phyloP scores from a whole-genome alignment of 2,329 filamentous ascomycete species.

The Calonectria ilicicola region DNA sequence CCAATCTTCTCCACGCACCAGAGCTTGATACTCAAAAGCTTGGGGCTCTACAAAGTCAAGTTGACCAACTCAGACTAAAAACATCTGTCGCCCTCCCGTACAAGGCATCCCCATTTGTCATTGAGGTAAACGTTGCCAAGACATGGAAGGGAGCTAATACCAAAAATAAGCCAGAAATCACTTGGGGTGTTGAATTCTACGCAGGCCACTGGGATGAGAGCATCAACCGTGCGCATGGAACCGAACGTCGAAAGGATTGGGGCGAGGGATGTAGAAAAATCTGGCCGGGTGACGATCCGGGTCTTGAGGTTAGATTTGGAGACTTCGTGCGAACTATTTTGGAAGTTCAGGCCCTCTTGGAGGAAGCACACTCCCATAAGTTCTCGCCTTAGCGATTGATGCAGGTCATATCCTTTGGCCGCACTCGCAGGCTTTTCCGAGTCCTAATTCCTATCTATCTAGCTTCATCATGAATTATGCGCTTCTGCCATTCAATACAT shows the following conservation, averaged over 20 bases:
- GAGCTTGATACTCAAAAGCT: constrained; percentile 26
- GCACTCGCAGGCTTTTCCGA: not conserved
- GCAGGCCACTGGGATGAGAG: constrained; percentile 53
- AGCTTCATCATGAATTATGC: not conserved
- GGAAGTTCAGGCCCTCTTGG: constrained; percentile 45
- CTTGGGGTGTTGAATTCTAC: constrained; percentile 49
- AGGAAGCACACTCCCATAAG: constrained; percentile 24
- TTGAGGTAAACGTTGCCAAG: constrained; percentile 48
- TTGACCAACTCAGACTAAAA: constrained; percentile 40
- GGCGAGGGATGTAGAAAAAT: constrained; percentile 44
- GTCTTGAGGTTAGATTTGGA: constrained; percentile 42
- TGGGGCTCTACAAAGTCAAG: constrained; percentile 1
- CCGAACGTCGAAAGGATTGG: constrained; percentile 45
- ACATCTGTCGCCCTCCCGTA: constrained; percentile 46
- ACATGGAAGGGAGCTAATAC: constrained; percentile 38
- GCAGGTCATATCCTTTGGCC: not conserved
- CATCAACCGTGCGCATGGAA: constrained; percentile 43
- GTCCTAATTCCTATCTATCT: not conserved
- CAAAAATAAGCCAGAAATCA: constrained; percentile 35
- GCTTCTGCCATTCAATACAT: not conserved
- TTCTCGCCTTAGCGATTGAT: constrained; percentile 17
- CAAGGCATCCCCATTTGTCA: constrained; percentile 45
- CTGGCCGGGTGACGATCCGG: constrained; percentile 45
- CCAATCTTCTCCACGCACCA: constrained; percentile 27
- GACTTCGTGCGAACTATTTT: constrained; percentile 48